Base-by-base conservation (phyloP, 75 land plant species). In the Pinus taeda region DNA sequence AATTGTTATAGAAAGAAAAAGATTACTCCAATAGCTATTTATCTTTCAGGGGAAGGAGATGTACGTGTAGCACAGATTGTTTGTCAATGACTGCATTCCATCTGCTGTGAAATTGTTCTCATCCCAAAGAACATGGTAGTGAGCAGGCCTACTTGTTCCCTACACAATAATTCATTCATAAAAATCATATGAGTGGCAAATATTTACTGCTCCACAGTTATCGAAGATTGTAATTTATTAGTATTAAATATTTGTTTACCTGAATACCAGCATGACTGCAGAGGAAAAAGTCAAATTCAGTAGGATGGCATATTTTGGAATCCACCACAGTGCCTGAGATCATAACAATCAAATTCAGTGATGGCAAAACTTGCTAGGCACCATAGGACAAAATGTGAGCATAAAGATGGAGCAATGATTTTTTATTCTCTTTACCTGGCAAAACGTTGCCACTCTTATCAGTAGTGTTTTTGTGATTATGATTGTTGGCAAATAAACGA, bases 251-350 rank as follows among this genome's bases (percentile, higher is more conserved):
- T 14, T 6, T 15, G 21, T 58, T 71, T 79, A 93, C 98, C 92
- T 95, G 96, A 69, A 95, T 95, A 15, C 98, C 98, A 71, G 98
- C 98, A 83, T 95, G 98, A 74, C 98, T 95, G 81, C 98, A 95
- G 8, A 95, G 88, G 63, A 89, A 95, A 57, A 95, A 95, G 61
- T 95, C 98, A 81, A 95, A 95, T 72, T 95, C 98, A 15, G 92
- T 93, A 3, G 98, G 98, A 80, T 95, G 98, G 77, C 98, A 95
- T 26, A 95, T 95, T 77, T 92, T 91, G 6, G 98, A 65, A 67
- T 95, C 98, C 61, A 95, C 98, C 42, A 95, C 98, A 13, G 98
- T 95, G 24, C 98, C 98, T 95, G 87, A n/a, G 8, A 55, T 49
- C 55, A 49, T 49, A 49, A 9, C 55, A 49, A 49, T 9, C 55